Base-by-base conservation (phyloP, 495 filamentous ascomycete genomes). In the Tuber aestivum region DNA sequence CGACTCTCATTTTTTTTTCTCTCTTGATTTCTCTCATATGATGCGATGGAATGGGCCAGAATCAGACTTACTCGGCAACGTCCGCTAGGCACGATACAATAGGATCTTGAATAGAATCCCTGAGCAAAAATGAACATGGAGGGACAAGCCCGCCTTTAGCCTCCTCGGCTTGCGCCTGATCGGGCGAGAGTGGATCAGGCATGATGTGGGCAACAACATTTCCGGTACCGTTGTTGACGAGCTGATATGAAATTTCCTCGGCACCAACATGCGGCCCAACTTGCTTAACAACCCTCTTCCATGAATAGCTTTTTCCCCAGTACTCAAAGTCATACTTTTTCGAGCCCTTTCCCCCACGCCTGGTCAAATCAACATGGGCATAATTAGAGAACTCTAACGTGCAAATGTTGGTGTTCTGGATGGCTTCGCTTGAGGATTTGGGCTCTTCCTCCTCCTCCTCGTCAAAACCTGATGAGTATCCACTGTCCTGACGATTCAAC, bases 321-420 rank as follows among this genome's bases (percentile, higher is more conserved):
- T 95, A 97, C 84, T 96, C 92, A 78, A 93, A 96, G 73, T 94
- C 92, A 83, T 97, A 97, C 76, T 90, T 90, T 84, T 93, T 96
- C 73, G 87, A 87, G 41, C 88, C 85, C 78, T 90, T 92, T 41
- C 88, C 85, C 16, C 93, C 92, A 68, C 89, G 88, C 48, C 93
- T 88, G 77, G 87, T 90, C 74, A 99, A 85, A 77, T 97, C 92
- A 41, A 97, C 90, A 81, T 95, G 94, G 16, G 95, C 95, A 82
- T 99, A 99, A 85, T 99, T 99, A 74, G 93, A 95, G 83, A 97
- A 99, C 81, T 98, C 95, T 45, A 99, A 88, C 83, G 93, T 91
- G 78, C 92, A 92, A 61, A 87, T 92, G 81, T 97, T 95, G 70
- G 89, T 91, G 50, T 86, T 86, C 80, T 84, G 85, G 70, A 84